Evolutionary conservation across 2,329 filamentous ascomycete genomes (phyloP).

Genomic region (Dactylonectria macrodidyma): DNA sequence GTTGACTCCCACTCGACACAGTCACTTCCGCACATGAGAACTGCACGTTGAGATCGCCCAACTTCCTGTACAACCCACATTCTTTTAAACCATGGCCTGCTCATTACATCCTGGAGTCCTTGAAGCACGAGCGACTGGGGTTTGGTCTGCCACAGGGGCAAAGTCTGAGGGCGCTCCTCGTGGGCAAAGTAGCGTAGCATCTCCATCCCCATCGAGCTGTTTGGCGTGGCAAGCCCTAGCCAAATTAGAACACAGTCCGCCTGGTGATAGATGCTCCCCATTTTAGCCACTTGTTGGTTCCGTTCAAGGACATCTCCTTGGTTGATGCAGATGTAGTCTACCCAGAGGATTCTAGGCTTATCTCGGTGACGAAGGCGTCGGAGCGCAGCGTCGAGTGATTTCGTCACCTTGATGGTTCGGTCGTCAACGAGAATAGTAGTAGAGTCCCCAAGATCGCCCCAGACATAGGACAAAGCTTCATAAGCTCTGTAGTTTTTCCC

Average conservation of each 20-base stretch:
- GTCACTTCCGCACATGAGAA: background rate
- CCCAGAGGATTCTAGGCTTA: background rate
- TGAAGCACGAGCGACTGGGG: background rate
- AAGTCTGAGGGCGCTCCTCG: background rate
- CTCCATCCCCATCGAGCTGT: background rate
- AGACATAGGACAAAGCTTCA: background rate
- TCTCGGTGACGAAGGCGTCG: background rate
- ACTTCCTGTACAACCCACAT: slow-evolving; percentile 10
- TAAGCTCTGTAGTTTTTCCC: background rate
- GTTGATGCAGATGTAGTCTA: background rate
- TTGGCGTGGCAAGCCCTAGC: background rate
- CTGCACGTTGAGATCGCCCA: background rate
- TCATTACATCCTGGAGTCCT: background rate
- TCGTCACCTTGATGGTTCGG: background rate
- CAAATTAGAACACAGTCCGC: background rate
- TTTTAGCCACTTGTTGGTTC: background rate
- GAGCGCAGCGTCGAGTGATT: background rate
- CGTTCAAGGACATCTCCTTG: background rate
- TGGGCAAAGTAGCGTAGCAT: background rate
- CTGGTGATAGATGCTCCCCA: background rate
- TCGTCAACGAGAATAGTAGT: background rate
- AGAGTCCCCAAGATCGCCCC: background rate
- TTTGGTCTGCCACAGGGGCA: background rate
- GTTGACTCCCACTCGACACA: background rate
- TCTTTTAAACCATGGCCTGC: background rate